phyloP scores from a whole-genome alignment of 108 stramenopile species.

The Ochromonas danica region DNA sequence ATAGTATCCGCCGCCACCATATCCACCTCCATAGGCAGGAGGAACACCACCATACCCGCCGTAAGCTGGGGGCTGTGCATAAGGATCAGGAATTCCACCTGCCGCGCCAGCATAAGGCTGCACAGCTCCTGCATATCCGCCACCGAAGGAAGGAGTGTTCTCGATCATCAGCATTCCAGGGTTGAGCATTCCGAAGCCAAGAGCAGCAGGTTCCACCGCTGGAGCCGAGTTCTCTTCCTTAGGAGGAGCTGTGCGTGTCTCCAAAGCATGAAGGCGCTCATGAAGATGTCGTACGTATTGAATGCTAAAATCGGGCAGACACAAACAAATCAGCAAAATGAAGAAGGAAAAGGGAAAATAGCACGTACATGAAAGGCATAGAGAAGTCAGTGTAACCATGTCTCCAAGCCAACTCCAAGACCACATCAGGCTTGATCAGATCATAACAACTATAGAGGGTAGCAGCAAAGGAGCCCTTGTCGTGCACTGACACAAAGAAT shows the following conservation, averaged over 20 bases:
- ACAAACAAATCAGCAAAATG: neutral
- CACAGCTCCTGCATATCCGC: neutral
- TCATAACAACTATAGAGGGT: slow-evolving; percentile 93
- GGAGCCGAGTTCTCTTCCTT: slow-evolving; percentile 64
- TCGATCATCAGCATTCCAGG: slow-evolving; percentile 71
- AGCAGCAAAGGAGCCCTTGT: slow-evolving; percentile 97
- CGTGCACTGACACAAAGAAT: slow-evolving; percentile 93
- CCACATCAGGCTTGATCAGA: slow-evolving; percentile 93
- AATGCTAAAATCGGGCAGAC: slow-evolving; percentile 47
- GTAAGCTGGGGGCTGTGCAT: neutral
- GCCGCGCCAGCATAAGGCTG: neutral
- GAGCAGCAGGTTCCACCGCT: slow-evolving; percentile 69
- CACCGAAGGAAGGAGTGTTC: slow-evolving; percentile 46
- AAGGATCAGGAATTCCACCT: slow-evolving; percentile 16
- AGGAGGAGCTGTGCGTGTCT: slow-evolving; percentile 78
- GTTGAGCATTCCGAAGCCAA: slow-evolving; percentile 71
- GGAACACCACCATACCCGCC: neutral
- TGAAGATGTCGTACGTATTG: slow-evolving; percentile 89
- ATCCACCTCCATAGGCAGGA: slow-evolving; percentile 3
- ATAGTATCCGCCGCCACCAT: neutral
- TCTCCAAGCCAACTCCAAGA: slow-evolving; percentile 97
- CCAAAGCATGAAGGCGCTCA: slow-evolving; percentile 74
- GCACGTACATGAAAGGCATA: slow-evolving; percentile 84
- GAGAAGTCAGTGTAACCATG: slow-evolving; percentile 93
- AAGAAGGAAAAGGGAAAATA: neutral